These are phyloP conservation scores for Suhomyces pyralidae DNA, from an alignment of 805 yeast genomes.

Conservation along the genomic window DNA sequence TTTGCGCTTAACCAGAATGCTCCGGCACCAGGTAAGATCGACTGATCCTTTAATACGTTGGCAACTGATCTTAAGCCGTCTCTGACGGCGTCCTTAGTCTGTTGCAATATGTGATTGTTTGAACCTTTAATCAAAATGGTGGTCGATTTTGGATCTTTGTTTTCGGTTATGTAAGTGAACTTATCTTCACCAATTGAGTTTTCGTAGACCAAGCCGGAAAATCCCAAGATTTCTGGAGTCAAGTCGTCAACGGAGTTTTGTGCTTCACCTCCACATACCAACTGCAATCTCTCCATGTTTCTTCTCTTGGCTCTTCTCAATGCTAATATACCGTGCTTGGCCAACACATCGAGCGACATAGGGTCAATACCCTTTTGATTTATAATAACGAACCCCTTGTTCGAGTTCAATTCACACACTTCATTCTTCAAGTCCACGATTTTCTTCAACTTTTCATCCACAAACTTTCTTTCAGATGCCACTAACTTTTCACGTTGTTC, in stretches of 20 bases:
- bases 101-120: slow-evolving; percentile 81
- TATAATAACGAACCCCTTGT: slow-evolving; percentile 84
- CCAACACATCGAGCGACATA: slow-evolving; percentile 90
- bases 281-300: slow-evolving; percentile 97
- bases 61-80: slow-evolving; percentile 96
- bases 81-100: slow-evolving; percentile 94
- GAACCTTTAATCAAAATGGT: slow-evolving; percentile 93
- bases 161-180: slow-evolving; percentile 91
- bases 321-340: slow-evolving; percentile 89
- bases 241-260: slow-evolving; percentile 96
- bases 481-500: slow-evolving; percentile 96
- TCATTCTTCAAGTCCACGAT: slow-evolving; percentile 90
- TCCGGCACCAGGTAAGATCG: slow-evolving; percentile 95
- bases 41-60: slow-evolving; percentile 80
- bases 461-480: slow-evolving; percentile 88
- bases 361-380: slow-evolving; percentile 99
- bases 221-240: slow-evolving; percentile 74
- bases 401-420: slow-evolving; percentile 74
- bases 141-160: slow-evolving; percentile 83
- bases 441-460: slow-evolving; percentile 86
- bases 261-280: slow-evolving; percentile 96
- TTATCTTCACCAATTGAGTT: slow-evolving; percentile 96
- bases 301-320: slow-evolving; percentile 97
- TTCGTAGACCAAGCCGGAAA: slow-evolving; percentile 87
- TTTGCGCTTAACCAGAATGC: slow-evolving; percentile 87